Evolutionary conservation across 805 yeast genomes (phyloP), one percentile per base, ranked within the genome.

Genomic region (Monosporozyma siamensis): DNA sequence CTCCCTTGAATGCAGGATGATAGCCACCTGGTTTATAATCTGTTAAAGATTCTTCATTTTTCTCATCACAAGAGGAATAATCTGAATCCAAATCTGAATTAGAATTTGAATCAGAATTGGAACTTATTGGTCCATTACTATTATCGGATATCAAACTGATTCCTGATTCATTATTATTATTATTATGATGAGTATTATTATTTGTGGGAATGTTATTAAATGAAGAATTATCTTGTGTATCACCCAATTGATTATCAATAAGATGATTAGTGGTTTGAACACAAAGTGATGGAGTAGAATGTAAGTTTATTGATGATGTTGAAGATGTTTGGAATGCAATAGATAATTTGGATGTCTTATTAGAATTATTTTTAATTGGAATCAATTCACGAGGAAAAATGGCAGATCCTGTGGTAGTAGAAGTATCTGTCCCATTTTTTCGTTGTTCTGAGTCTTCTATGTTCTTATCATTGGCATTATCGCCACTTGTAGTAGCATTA

Each of bases 1-100:
- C 98, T 5, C 97, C 97, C 39, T 87, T 78, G 49, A 65, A 78
- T 10, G 94, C 92, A 0, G 98, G 96, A 58, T 92, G 98, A 61
- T 92, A 92, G 0, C 99, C 99, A 20, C 97, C 97, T 8, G 80
- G 78, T 45, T 77, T 78, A 63, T 92, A 92, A 64, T 92, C 98
- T 44, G 77, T 78, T 37, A 73, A 66, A 46, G 84, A 83, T 64
- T 92, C 99, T 59, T 92, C 99, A 52, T 85, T 82, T 44, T 65
- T 65, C 38, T 60, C 66, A 39, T 63, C 68, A 27, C 66, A 66
- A 1, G 65, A 61, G 2, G 63, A 58, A n/a, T 63, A 70, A 8
- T 52, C 51, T 30, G 54, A 55, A 11, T 52, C 58, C 2, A 45
- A 63, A 5, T 52, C 57, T 11, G 35, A 25, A 5, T 39, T 21